A percentile compares a stretch with the other conserved stretches of the same genome.
Evolutionary conservation across 345 rosid species (phyloP).

Genomic region (Schrenkiella parvula): DNA sequence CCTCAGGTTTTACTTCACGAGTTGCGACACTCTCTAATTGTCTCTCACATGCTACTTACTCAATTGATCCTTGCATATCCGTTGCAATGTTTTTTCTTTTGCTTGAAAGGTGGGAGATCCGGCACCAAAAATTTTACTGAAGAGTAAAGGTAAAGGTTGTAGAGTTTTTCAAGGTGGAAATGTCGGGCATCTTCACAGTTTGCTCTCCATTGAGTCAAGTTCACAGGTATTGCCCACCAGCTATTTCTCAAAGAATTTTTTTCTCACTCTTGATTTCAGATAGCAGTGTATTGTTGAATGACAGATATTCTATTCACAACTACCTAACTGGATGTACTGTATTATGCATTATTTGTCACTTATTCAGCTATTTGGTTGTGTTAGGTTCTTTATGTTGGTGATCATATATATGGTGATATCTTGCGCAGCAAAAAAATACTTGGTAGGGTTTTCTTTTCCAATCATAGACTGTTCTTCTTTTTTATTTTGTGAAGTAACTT

Average conservation of each 20-base stretch:
- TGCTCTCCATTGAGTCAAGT: slow-evolving; percentile 91
- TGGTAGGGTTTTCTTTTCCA: slow-evolving; percentile 44
- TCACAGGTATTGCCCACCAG: slow-evolving; percentile 61
- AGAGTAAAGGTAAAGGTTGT: slow-evolving; percentile 45
- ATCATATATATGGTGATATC: slow-evolving; percentile 97
- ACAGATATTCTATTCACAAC: background rate
- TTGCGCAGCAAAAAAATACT: slow-evolving; percentile 94
- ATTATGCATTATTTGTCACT: background rate
- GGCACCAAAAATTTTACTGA: slow-evolving; percentile 38
- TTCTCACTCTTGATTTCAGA: background rate
- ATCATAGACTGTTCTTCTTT: background rate
- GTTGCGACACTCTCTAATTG: background rate
- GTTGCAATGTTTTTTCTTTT: background rate
- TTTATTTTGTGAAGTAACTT: background rate
- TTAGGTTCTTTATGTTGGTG: slow-evolving; percentile 96
- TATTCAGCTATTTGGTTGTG: slow-evolving; percentile 3
- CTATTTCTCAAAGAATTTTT: background rate
- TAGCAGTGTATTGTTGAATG: background rate
- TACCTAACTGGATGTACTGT: background rate
- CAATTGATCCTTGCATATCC: background rate
- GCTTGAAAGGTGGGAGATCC: slow-evolving; percentile 58
- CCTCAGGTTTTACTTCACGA: slow-evolving; percentile 56
- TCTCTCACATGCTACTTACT: background rate
- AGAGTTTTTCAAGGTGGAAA: slow-evolving; percentile 90
- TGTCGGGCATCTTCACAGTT: slow-evolving; percentile 91